These are phyloP conservation scores for Scopulariopsis brevicaulis DNA, from an alignment of 2,329 filamentous ascomycete genomes.

Conservation along the genomic window DNA sequence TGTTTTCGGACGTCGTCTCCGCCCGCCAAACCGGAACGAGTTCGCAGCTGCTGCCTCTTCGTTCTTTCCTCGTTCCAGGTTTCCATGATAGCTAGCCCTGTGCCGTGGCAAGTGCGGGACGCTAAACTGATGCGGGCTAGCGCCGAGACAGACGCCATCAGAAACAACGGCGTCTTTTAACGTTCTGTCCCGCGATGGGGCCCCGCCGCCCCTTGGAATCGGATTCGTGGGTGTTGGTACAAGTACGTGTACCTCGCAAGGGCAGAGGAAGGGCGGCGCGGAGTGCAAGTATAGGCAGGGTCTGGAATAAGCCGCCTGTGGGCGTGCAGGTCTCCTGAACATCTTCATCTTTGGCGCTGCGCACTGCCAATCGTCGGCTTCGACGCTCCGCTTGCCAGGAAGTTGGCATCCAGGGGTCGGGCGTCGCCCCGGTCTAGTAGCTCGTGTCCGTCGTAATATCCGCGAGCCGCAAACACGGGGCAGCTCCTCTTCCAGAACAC, in stretches of 20 bases:
- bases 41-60: not conserved
- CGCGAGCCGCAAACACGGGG: no score
- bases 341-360: not conserved
- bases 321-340: not conserved
- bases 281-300: not conserved
- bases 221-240: not conserved
- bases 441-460: not conserved
- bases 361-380: not conserved
- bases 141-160: not conserved
- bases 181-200: not conserved
- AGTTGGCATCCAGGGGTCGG: not conserved
- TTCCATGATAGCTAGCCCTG: not conserved
- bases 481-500: no score
- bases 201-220: not conserved
- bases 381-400: not conserved
- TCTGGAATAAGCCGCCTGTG: not conserved
- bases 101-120: not conserved
- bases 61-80: not conserved
- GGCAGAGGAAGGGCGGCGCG: no score
- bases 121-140: not conserved
- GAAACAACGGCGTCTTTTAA: not conserved
- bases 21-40: not conserved
- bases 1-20: no score
- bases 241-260: not conserved
- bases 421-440: not conserved